Evolutionary conservation across 441 rosid species (phyloP), one percentile per base, ranked within the genome.

Genomic region (Adansonia madagascariensis): DNA sequence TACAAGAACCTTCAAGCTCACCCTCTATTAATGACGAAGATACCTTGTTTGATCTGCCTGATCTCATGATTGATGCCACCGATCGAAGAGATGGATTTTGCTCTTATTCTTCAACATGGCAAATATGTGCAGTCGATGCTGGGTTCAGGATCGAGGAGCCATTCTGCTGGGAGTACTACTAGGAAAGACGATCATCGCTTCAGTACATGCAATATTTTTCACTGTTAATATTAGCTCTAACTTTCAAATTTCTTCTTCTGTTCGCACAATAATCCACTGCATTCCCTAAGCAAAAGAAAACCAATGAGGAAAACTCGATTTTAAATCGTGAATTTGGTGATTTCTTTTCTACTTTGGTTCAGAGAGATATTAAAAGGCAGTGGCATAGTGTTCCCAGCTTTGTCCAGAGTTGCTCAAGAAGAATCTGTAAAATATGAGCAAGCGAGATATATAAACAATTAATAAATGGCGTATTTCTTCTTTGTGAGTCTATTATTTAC

Each of bases 1-100:
- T 77, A 44, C 86, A 79, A 74, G 87, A 86, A 79, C 86, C 84
- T 24, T 79, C 82, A 72, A 74, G 86, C 62, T 89, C 86, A 66
- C 81, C 85, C 6, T 82, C 88, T 18, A 66, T 77, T 47, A 85
- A 87, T 52, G 88, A 86, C 2, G 93, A 90, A 3, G 92, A 86
- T 20, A 74, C 82, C 17, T 75, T 92, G 85, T 92, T 92, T 78
- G 95, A 91, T 83, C 81, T 93, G 56, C 97, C 97, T 18, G 96
- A 93, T 85, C 90, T 93, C 60, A 82, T 86, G 82, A 82, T 84
- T 20, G 88, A 85, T 17, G 83, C 83, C 12, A 60, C 74, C 14
- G 82, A 81, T 81, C 84, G 60, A 55, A 79, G 73, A 71, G 81
- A 77, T 27, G 88, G 83, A 2, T 87, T 86, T 72, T 47, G 78